phyloP scores from a whole-genome alignment of 2,329 filamentous ascomycete species.

The Corynespora cassiicola region DNA sequence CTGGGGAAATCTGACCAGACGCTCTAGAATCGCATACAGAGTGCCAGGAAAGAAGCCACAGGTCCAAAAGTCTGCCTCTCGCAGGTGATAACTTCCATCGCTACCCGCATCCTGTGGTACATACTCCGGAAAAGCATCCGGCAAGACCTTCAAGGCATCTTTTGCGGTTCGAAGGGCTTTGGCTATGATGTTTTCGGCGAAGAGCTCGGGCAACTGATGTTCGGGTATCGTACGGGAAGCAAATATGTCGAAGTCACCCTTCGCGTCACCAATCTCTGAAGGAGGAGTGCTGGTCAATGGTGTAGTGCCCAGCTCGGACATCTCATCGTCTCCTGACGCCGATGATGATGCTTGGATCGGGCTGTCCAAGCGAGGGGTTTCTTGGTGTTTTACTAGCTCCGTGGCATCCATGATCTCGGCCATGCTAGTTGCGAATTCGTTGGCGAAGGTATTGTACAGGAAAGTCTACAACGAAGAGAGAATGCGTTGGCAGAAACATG shows the following conservation, averaged over 20 bases:
- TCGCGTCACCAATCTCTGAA: slow-evolving; percentile 9
- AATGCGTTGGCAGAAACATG: too few species aligned
- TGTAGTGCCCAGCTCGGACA: slow-evolving; percentile 6
- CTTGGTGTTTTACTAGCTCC: too few species aligned
- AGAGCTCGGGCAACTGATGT: slow-evolving; percentile 14
- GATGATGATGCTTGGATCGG: slow-evolving; percentile 7
- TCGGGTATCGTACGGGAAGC: background rate
- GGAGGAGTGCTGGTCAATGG: slow-evolving; percentile 19
- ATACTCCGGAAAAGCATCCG: slow-evolving; percentile 22
- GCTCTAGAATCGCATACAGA: slow-evolving; percentile 50
- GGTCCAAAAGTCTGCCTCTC: slow-evolving; percentile 54
- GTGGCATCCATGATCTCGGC: too few species aligned
- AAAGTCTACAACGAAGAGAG: too few species aligned
- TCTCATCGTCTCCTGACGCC: slow-evolving; percentile 9
- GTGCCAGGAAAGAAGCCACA: slow-evolving; percentile 57
- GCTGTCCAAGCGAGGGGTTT: too few species aligned
- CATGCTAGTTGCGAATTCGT: too few species aligned
- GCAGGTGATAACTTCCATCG: slow-evolving; percentile 46
- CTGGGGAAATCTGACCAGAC: slow-evolving; percentile 34
- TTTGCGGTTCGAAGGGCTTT: slow-evolving; percentile 24
- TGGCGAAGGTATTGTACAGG: too few species aligned
- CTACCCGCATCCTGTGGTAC: slow-evolving; percentile 16
- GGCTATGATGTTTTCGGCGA: slow-evolving; percentile 23
- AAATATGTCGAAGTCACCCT: slow-evolving; percentile 3
- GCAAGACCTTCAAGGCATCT: slow-evolving; percentile 14